Evolutionary conservation across 176 grass and related monocot genomes (phyloP).

Genomic region (Carex scoparia): DNA sequence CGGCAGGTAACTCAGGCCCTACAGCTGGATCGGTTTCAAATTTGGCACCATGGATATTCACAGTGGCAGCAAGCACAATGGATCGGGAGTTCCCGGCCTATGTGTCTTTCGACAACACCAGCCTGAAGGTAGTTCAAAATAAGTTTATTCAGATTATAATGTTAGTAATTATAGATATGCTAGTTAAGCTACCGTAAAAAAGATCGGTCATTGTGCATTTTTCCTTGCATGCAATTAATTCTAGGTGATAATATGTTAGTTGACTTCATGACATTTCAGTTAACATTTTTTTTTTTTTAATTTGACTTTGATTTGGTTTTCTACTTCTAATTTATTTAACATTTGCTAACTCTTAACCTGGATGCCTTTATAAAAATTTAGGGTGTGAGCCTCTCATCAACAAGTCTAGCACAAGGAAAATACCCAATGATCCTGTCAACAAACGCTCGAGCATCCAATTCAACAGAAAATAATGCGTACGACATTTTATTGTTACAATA

Average conservation of each 20-base stretch:
- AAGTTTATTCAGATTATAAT: too few relatives aligned
- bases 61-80: conserved; percentile 51
- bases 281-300: neutral
- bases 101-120: conserved; percentile 30
- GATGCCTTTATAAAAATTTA: neutral
- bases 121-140: conserved; percentile 20
- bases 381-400: conserved; percentile 60
- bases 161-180: neutral
- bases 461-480: conserved; percentile 30
- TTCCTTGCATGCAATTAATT: too few relatives aligned
- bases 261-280: neutral
- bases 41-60: conserved; percentile 62
- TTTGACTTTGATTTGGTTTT: neutral
- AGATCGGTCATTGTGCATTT: too few relatives aligned
- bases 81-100: conserved; percentile 53
- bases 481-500: neutral
- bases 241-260: neutral
- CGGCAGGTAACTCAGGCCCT: conserved; percentile 52
- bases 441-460: conserved; percentile 20
- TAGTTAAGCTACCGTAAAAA: neutral
- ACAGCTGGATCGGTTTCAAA: conserved; percentile 37
- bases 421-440: conserved; percentile 43
- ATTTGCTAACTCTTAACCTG: neutral
- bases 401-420: conserved; percentile 25
- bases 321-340: neutral